phyloP scores from a whole-genome alignment of 1,139 yeast species.

The Pichia cactophila region DNA sequence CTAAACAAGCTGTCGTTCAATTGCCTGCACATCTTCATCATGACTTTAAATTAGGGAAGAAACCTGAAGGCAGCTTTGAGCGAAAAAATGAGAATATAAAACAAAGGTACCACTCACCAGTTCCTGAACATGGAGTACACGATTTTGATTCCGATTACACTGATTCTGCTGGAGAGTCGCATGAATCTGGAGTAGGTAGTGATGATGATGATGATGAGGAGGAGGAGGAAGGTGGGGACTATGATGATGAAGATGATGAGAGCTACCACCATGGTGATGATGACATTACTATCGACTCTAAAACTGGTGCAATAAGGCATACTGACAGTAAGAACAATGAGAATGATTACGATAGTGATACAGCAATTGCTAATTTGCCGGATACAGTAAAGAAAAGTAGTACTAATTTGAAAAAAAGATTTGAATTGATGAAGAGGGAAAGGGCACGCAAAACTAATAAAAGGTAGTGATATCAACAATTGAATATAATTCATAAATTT shows the following conservation, averaged over 20 bases:
- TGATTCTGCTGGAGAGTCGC: background rate
- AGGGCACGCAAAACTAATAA: background rate
- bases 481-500: no score
- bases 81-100: no score
- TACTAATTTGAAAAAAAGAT: background rate
- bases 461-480: background rate
- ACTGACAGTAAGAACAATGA: background rate
- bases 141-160: conserved; percentile 5
- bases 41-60: background rate
- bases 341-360: background rate
- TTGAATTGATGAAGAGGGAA: background rate
- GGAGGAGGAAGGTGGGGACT: conserved; percentile 7
- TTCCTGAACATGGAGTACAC: background rate
- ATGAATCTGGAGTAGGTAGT: conserved; percentile 6
- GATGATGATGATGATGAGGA: conserved; percentile 8
- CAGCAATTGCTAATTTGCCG: conserved; percentile 2
- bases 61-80: background rate
- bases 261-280: conserved; percentile 4
- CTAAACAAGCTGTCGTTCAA: conserved; percentile 16
- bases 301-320: background rate
- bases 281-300: background rate
- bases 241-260: conserved; percentile 6
- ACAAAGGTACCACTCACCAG: background rate
- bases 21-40: conserved; percentile 6
- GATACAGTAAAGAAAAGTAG: background rate